Conservation (phyloP, 208 protist species). For the Porcisia hertigi region DNA sequence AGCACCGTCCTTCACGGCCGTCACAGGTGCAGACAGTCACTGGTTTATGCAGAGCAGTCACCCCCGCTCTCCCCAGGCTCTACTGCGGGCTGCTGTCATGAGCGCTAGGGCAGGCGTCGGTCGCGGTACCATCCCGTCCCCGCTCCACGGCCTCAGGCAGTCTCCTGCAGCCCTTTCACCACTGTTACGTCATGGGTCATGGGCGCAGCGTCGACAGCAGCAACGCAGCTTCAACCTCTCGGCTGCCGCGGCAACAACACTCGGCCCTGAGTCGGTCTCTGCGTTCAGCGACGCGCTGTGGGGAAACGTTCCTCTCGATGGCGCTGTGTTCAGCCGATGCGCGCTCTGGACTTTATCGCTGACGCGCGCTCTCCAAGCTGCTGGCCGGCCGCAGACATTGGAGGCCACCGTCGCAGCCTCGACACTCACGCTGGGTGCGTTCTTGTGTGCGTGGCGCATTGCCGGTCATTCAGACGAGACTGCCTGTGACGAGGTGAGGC, state of each 20-base stretch:
- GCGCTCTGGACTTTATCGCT: conserved; percentile 32
- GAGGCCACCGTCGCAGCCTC: conserved; percentile 49
- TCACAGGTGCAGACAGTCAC: neutral
- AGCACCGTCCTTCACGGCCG: neutral
- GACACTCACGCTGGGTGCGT: conserved; percentile 65
- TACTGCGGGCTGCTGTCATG: neutral
- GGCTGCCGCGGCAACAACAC: neutral
- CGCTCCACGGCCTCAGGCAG: conserved; percentile 18
- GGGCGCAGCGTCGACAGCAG: conserved; percentile 4
- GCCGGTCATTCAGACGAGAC: conserved; percentile 10
- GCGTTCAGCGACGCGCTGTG: conserved; percentile 13
- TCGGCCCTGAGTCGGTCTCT: neutral
- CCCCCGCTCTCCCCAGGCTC: neutral
- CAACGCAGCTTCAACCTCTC: neutral
- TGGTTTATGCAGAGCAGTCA: neutral
- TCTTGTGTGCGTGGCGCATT: conserved; percentile 57
- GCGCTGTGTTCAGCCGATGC: conserved; percentile 8
- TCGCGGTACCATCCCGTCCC: neutral
- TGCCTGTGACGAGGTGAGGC: neutral
- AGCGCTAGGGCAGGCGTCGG: neutral
- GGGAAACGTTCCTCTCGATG: conserved; percentile 5
- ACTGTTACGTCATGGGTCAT: neutral
- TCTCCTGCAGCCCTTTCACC: neutral
- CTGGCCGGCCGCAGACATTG: conserved; percentile 19
- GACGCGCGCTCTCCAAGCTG: conserved; percentile 14